Conservation (phyloP, 1,284 basidiomycete genomes). For the Ganoderma resinaceum region DNA sequence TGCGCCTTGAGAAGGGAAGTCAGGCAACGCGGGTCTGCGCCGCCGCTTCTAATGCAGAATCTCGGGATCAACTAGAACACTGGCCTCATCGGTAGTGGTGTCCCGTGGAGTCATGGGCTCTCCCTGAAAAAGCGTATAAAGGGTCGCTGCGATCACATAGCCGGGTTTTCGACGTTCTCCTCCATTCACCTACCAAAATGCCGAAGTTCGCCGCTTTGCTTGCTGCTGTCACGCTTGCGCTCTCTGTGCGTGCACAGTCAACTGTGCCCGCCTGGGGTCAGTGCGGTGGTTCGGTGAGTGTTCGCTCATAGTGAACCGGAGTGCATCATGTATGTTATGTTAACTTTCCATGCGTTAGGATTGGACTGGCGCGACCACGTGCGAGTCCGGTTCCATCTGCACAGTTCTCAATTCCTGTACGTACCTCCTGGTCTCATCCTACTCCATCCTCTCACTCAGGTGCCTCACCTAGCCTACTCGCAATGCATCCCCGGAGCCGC, state of each 20-base stretch:
- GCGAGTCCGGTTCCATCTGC: slow-evolving; percentile 46
- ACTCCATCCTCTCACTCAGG: background rate
- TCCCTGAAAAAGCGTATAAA: slow-evolving; percentile 10
- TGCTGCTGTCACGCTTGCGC: slow-evolving; percentile 23
- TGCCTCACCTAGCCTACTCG: slow-evolving; percentile 34
- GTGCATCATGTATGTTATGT: background rate
- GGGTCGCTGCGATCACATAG: background rate
- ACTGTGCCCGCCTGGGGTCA: slow-evolving; percentile 28
- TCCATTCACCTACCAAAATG: slow-evolving; percentile 10
- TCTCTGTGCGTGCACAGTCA: slow-evolving; percentile 27
- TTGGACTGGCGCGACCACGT: slow-evolving; percentile 49
- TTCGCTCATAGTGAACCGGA: too few relatives aligned
- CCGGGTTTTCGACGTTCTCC: background rate
- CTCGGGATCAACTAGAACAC: slow-evolving; percentile 12
- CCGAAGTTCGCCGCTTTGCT: slow-evolving; percentile 21
- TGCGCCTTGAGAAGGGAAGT: background rate
- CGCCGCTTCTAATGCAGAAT: slow-evolving; percentile 15
- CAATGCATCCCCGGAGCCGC: slow-evolving; percentile 39
- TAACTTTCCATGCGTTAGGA: slow-evolving; percentile 33
- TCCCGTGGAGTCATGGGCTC: slow-evolving; percentile 4
- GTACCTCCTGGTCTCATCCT: slow-evolving; percentile 5
- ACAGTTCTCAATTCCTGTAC: slow-evolving; percentile 34
- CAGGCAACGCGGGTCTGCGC: background rate
- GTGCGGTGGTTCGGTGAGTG: slow-evolving; percentile 38
- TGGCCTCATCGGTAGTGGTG: slow-evolving; percentile 2